A percentile compares a stretch with the other conserved stretches of the same genome.
These are phyloP conservation scores for Nemania abortiva DNA, from an alignment of 2,329 filamentous ascomycete species.

Conservation along the genomic window DNA sequence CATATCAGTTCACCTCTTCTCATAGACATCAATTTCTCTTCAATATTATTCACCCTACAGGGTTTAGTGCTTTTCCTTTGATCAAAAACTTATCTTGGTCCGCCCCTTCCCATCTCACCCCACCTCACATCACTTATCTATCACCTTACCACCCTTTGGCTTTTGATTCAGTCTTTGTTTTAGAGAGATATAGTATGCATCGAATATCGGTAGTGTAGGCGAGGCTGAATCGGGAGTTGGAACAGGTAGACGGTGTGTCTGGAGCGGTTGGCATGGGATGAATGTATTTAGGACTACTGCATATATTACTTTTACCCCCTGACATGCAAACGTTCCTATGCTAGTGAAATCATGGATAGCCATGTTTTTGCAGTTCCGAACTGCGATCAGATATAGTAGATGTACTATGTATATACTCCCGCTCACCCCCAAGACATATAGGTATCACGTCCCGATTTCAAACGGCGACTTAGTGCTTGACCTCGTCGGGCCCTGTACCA, in stretches of 20 bases:
- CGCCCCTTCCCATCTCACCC: not conserved
- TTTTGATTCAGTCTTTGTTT: constrained; percentile 16
- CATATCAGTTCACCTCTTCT: constrained; percentile 21
- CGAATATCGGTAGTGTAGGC: constrained; percentile 21
- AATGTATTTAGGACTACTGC: constrained; percentile 24
- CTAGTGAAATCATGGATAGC: not conserved
- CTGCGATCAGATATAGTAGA: not conserved
- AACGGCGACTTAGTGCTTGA: constrained; percentile 49
- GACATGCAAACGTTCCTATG: not conserved
- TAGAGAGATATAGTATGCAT: constrained; percentile 14
- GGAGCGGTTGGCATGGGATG: constrained; percentile 7
- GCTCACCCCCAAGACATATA: not conserved
- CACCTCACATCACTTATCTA: constrained; percentile 10
- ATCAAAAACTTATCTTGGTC: constrained; percentile 6
- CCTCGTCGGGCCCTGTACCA: constrained; percentile 61
- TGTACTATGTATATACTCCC: too few species aligned
- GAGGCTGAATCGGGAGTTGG: constrained; percentile 5
- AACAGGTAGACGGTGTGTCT: not conserved
- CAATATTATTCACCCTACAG: constrained; percentile 8
- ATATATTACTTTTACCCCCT: constrained; percentile 7
- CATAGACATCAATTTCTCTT: constrained; percentile 20
- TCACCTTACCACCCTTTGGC: constrained; percentile 4
- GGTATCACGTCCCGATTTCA: not conserved
- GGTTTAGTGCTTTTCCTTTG: constrained; percentile 6
- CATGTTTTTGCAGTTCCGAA: not conserved